Conservation (phyloP, 805 yeast genomes). For the Zygotorulaspora sp. region DNA sequence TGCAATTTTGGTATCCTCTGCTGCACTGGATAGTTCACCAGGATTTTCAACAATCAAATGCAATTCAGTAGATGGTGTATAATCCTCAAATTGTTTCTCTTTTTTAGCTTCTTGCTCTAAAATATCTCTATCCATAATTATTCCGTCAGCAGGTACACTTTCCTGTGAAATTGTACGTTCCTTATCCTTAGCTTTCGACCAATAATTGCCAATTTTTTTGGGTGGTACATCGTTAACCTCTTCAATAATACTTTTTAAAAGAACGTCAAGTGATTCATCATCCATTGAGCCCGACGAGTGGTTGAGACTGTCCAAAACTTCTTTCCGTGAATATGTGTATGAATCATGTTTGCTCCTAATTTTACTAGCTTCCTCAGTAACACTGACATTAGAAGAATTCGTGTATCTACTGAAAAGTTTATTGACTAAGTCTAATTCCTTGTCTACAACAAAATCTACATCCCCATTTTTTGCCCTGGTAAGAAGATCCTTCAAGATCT, state of each 20-base stretch:
- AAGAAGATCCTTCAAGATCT: conserved; percentile 39
- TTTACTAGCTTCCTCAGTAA: conserved; percentile 19
- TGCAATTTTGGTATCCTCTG: conserved; percentile 36
- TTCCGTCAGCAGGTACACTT: conserved; percentile 12
- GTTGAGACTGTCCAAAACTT: conserved; percentile 28
- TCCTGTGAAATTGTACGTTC: not conserved
- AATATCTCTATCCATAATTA: conserved; percentile 18
- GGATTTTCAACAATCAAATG: conserved; percentile 40
- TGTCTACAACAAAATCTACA: conserved; percentile 36
- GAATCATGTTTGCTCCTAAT: conserved; percentile 9
- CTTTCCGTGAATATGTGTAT: conserved; percentile 12
- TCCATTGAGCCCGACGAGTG: conserved; percentile 16
- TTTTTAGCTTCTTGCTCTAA: conserved; percentile 17
- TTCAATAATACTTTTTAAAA: conserved; percentile 29
- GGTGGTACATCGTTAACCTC: conserved; percentile 19
- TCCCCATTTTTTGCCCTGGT: conserved; percentile 39
- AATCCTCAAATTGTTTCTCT: conserved; percentile 29
- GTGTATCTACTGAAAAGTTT: conserved; percentile 29
- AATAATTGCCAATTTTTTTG: too few relatives aligned
- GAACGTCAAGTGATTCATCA: conserved; percentile 30
- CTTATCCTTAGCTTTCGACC: not conserved
- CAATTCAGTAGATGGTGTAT: conserved; percentile 31
- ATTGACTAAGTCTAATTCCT: conserved; percentile 40
- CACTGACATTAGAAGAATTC: conserved; percentile 14
- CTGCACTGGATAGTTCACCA: conserved; percentile 39